phyloP scores from a whole-genome alignment of 192 early-diverging fungal genomes.

The Paraglomus brasilianum region DNA sequence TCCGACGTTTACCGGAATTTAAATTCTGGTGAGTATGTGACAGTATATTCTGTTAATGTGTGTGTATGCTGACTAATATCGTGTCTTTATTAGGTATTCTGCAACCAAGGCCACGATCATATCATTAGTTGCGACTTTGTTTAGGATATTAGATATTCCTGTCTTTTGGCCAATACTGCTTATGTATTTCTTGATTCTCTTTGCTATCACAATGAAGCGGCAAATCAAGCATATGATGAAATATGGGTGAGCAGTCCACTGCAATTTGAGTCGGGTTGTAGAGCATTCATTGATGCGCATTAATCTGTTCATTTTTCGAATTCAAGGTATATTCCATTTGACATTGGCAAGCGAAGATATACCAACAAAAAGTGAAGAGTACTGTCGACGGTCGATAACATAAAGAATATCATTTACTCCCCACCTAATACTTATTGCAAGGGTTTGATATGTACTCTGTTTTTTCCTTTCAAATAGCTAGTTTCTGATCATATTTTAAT shows the following conservation, averaged over 20 bases:
- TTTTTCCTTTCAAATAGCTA: too few relatives aligned
- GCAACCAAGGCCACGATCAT: slow-evolving; percentile 79
- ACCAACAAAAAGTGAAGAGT: slow-evolving; percentile 31
- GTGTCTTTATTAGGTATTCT: slow-evolving; percentile 59
- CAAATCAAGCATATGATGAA: slow-evolving; percentile 98
- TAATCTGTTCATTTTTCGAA: not conserved
- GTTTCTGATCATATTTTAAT: too few relatives aligned
- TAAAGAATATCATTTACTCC: too few relatives aligned
- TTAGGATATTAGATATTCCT: slow-evolving; percentile 89
- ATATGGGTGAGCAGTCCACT: slow-evolving; percentile 49
- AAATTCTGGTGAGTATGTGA: slow-evolving; percentile 85
- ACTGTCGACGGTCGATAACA: too few relatives aligned
- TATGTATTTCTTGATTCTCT: slow-evolving; percentile 93
- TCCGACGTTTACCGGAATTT: slow-evolving; percentile 95
- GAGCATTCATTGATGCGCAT: not conserved
- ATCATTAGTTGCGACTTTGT: slow-evolving; percentile 84
- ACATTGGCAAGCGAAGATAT: slow-evolving; percentile 77
- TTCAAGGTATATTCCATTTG: slow-evolving; percentile 81
- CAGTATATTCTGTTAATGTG: not conserved
- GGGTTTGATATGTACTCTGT: too few relatives aligned
- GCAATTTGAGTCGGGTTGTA: not conserved
- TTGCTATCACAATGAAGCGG: slow-evolving; percentile 92
- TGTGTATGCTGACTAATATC: not conserved
- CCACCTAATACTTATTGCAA: too few relatives aligned
- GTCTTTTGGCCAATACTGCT: slow-evolving; percentile 99